These are phyloP conservation scores for Saccharum spontaneum DNA, from an alignment of 176 grass and related monocot genomes.

Conservation along the genomic window DNA sequence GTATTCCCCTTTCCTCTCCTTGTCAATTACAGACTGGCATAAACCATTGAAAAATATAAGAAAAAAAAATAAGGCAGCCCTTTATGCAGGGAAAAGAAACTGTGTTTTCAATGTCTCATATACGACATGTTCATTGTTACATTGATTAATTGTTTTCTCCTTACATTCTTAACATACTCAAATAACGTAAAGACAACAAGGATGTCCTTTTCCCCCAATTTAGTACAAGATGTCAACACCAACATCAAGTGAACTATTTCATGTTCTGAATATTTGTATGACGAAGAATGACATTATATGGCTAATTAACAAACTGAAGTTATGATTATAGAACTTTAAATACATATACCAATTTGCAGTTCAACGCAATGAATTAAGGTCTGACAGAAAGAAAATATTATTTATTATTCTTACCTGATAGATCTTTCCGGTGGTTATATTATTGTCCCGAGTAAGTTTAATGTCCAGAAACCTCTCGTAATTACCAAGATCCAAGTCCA, in stretches of 20 bases:
- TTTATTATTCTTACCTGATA: constrained; percentile 47
- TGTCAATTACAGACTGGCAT: constrained; percentile 68
- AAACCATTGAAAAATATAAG: constrained; percentile 21
- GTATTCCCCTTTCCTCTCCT: constrained; percentile 75
- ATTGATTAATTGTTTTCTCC: neutral
- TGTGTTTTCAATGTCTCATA: constrained; percentile 8
- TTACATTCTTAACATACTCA: constrained; percentile 23
- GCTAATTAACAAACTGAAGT: neutral
- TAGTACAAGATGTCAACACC: constrained; percentile 15
- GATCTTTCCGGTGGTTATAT: constrained; percentile 81
- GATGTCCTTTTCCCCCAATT: constrained; percentile 27
- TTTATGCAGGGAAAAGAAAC: constrained; percentile 32
- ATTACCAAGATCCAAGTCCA: constrained; percentile 76
- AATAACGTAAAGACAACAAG: constrained; percentile 26
- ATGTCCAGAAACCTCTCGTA: constrained; percentile 80
- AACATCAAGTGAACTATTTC: constrained; percentile 3
- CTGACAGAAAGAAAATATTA: neutral
- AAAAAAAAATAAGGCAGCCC: constrained; percentile 24
- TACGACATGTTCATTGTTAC: neutral
- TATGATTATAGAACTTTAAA: neutral
- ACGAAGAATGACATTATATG: neutral
- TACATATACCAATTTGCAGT: neutral
- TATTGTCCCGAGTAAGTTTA: constrained; percentile 71
- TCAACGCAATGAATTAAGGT: neutral
- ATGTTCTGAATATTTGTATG: constrained; percentile 25